Evolutionary conservation across 1,284 basidiomycete genomes (phyloP).

Genomic region (Trametes versicolor): DNA sequence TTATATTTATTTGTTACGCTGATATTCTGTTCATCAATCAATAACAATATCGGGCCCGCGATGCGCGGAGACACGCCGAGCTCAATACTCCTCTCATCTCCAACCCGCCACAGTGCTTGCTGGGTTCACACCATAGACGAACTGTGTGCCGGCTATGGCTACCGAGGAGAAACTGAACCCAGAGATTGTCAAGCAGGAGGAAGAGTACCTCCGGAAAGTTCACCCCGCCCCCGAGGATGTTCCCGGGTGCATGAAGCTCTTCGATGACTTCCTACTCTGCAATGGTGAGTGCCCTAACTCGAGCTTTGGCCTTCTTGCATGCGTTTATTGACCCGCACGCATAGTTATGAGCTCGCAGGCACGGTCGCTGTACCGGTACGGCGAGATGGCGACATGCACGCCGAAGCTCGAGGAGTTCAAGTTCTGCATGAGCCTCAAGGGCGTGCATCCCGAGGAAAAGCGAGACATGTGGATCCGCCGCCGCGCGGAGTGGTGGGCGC

Average conservation of each 20-base stretch:
- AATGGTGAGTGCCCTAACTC: conserved; percentile 60
- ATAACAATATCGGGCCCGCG: too few species aligned
- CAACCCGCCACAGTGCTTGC: background rate
- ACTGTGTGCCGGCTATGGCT: conserved; percentile 6
- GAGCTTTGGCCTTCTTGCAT: background rate
- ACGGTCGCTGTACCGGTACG: conserved; percentile 88
- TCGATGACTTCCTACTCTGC: conserved; percentile 85
- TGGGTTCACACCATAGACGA: background rate
- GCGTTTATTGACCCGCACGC: background rate
- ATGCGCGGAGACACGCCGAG: too few species aligned
- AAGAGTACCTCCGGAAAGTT: conserved; percentile 64
- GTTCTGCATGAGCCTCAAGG: conserved; percentile 91
- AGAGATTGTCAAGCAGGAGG: conserved; percentile 66
- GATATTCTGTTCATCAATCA: too few species aligned
- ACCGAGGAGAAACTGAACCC: conserved; percentile 14
- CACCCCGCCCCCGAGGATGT: conserved; percentile 84
- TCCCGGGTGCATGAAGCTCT: conserved; percentile 80
- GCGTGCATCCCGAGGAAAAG: conserved; percentile 78
- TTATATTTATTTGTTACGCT: too few species aligned
- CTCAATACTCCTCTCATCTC: background rate
- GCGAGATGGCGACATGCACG: conserved; percentile 80
- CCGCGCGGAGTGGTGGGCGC: conserved; percentile 93
- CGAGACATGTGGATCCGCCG: conserved; percentile 86
- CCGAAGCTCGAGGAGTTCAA: conserved; percentile 94
- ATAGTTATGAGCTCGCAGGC: conserved; percentile 85